These are phyloP conservation scores for Sporisorium scitamineum DNA, from an alignment of 1,284 basidiomycete genomes.

Conservation along the genomic window DNA sequence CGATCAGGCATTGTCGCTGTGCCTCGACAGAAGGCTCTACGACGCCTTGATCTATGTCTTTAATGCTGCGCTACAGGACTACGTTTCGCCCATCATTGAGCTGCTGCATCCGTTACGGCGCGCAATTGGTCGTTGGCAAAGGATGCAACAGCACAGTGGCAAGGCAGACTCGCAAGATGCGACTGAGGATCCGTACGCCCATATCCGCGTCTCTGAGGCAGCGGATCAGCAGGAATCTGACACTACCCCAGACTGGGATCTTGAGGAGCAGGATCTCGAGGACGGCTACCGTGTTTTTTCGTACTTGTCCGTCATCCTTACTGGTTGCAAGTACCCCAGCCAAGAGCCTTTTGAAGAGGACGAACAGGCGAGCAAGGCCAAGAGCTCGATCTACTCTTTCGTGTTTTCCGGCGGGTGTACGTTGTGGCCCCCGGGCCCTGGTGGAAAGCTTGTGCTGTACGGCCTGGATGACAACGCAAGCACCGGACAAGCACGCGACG, in stretches of 20 bases:
- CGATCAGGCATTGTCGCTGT: constrained; percentile 89
- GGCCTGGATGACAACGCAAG: constrained; percentile 70
- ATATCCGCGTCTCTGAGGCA: constrained; percentile 17
- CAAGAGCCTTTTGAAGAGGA: constrained; percentile 77
- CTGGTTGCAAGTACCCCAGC: constrained; percentile 87
- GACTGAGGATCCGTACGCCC: constrained; percentile 28
- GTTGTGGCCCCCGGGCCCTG: constrained; percentile 80
- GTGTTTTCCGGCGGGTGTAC: constrained; percentile 84
- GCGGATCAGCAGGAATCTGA: constrained; percentile 3
- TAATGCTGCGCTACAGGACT: constrained; percentile 87
- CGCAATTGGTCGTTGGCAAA: constrained; percentile 48
- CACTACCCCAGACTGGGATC: constrained; percentile 12
- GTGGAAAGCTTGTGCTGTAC: constrained; percentile 78
- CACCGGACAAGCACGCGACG: constrained; percentile 71
- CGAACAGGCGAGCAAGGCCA: constrained; percentile 73
- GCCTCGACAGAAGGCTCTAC: constrained; percentile 84
- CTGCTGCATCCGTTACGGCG: constrained; percentile 70
- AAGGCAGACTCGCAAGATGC: background rate
- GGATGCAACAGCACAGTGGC: background rate
- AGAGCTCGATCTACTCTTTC: constrained; percentile 73
- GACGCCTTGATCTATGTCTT: constrained; percentile 96
- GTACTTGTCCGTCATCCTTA: constrained; percentile 87
- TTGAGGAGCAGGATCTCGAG: constrained; percentile 60
- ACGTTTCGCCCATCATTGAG: constrained; percentile 87
- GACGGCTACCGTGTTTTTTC: constrained; percentile 93